Percentiles rank a stretch among this genome's conserved stretches.
Evolutionary conservation across 2,329 filamentous ascomycete genomes (phyloP).

Genomic region (Colletotrichum lupini): DNA sequence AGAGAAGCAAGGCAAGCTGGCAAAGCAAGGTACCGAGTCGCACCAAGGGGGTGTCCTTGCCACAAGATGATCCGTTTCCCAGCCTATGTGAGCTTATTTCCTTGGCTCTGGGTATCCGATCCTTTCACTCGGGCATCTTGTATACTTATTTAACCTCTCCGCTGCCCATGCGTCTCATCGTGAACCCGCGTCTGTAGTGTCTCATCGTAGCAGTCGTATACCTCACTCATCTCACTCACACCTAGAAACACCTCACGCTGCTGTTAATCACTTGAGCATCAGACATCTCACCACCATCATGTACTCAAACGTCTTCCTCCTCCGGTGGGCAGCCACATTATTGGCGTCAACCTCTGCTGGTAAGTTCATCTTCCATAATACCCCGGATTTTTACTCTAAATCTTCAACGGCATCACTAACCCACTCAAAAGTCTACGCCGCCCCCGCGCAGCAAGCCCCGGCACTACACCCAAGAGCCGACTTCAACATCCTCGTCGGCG

Average conservation of each 20-base stretch:
- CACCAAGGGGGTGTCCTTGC: conserved; percentile 15
- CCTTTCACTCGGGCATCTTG: background rate
- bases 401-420: background rate
- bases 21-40: conserved; percentile 11
- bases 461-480: conserved; percentile 20
- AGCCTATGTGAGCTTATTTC: conserved; percentile 10
- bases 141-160: conserved; percentile 17
- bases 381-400: background rate
- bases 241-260: too few relatives aligned
- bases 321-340: conserved; percentile 20
- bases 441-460: conserved; percentile 18
- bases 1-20: background rate
- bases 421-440: conserved; percentile 25
- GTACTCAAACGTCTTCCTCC: conserved; percentile 8
- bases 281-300: background rate
- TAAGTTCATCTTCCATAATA: background rate
- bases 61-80: conserved; percentile 2
- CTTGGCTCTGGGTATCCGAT: conserved; percentile 6
- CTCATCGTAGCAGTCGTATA: background rate
- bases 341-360: conserved; percentile 24
- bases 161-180: background rate
- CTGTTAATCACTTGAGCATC: background rate
- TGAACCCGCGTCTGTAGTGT: background rate
- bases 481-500: conserved; percentile 32
- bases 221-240: background rate